A percentile compares a stretch with the other conserved stretches of the same genome.
Evolutionary conservation across 768 basidiomycete species (phyloP).

Genomic region (Pleurotus platypus): DNA sequence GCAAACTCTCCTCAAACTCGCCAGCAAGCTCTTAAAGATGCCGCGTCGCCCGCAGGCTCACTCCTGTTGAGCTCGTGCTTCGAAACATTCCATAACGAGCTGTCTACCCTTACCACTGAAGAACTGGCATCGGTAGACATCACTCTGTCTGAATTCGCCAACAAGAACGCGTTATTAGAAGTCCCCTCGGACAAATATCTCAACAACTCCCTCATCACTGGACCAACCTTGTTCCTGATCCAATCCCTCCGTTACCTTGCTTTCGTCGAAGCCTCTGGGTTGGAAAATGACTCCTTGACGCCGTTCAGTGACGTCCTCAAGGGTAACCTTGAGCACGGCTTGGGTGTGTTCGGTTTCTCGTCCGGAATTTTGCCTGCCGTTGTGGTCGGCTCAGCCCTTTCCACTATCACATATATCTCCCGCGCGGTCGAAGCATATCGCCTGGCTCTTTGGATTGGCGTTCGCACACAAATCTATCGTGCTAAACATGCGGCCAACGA

Average conservation of each 20-base stretch:
- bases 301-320: slow-evolving; percentile 26
- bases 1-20: slow-evolving; percentile 26
- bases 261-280: slow-evolving; percentile 25
- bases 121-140: slow-evolving; percentile 34
- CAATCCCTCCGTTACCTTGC: slow-evolving; percentile 53
- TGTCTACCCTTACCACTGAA: slow-evolving; percentile 37
- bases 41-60: slow-evolving; percentile 34
- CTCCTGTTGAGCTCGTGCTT: slow-evolving; percentile 49
- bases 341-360: slow-evolving; percentile 42
- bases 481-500: slow-evolving; percentile 7
- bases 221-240: slow-evolving; percentile 42
- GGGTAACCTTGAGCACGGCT: slow-evolving; percentile 26
- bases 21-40: slow-evolving; percentile 37
- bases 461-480: slow-evolving; percentile 34
- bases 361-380: slow-evolving; percentile 42
- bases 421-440: slow-evolving; percentile 33
- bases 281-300: slow-evolving; percentile 9
- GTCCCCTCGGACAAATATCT: slow-evolving; percentile 28
- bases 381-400: slow-evolving; percentile 34
- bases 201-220: slow-evolving; percentile 47
- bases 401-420: slow-evolving; percentile 28
- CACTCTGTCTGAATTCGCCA: slow-evolving; percentile 40
- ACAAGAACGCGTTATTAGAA: slow-evolving; percentile 33
- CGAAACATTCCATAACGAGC: slow-evolving; percentile 45
- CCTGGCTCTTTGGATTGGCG: slow-evolving; percentile 39